A percentile compares a stretch with the other conserved stretches of the same genome.
phyloP scores from a whole-genome alignment of 2,329 filamentous ascomycete species.

The Alternaria sp. region DNA sequence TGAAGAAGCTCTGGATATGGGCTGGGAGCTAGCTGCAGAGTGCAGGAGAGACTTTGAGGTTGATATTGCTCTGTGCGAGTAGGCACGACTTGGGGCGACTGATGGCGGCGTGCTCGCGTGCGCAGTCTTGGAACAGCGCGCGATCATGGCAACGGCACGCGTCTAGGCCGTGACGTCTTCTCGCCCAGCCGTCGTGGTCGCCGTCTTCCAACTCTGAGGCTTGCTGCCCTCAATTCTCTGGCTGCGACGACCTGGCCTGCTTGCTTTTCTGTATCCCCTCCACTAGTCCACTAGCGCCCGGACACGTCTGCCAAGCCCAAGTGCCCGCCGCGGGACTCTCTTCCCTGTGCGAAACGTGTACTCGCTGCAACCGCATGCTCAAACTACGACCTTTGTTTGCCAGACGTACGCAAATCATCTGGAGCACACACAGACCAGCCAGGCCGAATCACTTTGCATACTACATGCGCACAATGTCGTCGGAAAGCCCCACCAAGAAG shows the following conservation, averaged over 20 bases:
- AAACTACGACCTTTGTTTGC: conserved; percentile 16
- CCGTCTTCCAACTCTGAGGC: not conserved
- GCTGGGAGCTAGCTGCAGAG: conserved; percentile 18
- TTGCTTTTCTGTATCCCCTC: conserved; percentile 9
- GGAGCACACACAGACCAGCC: not conserved
- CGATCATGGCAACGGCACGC: conserved; percentile 12
- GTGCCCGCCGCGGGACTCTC: conserved; percentile 21
- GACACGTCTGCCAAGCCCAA: conserved; percentile 23
- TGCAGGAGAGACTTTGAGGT: not conserved
- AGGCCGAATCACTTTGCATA: not conserved
- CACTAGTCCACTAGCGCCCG: conserved; percentile 21
- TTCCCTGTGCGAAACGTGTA: conserved; percentile 18
- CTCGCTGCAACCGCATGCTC: conserved; percentile 31
- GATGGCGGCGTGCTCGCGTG: conserved; percentile 47
- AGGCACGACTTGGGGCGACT: conserved; percentile 43
- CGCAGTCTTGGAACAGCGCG: conserved; percentile 34
- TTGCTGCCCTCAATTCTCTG: not conserved
- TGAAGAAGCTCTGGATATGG: conserved; percentile 1
- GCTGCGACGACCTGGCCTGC: not conserved
- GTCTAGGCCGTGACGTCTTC: conserved; percentile 3
- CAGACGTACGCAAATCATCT: not conserved
- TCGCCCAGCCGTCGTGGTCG: conserved; percentile 11
- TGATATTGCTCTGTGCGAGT: conserved; percentile 26
- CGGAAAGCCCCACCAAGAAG: conserved; percentile 70
- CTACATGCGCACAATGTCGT: conserved; percentile 37